These are phyloP conservation scores for Tilletiopsis washingtonensis DNA, from an alignment of 1,284 basidiomycete genomes.

Conservation along the genomic window DNA sequence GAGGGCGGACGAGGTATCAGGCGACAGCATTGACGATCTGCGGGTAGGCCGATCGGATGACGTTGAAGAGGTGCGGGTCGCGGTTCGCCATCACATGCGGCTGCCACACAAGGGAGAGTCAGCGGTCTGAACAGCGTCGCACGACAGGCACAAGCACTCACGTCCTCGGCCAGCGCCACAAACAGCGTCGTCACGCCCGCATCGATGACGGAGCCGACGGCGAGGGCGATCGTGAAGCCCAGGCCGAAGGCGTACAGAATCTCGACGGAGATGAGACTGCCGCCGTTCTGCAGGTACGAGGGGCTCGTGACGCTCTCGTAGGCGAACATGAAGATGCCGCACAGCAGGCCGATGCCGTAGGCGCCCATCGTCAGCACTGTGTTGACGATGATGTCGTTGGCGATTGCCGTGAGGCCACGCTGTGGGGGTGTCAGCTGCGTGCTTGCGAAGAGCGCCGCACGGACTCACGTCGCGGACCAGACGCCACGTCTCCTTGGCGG, in stretches of 20 bases:
- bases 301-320: conserved; percentile 55
- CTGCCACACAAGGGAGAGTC: no score
- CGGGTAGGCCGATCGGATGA: not conserved
- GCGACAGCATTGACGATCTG: not conserved
- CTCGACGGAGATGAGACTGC: conserved; percentile 24
- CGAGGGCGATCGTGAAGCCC: conserved; percentile 46
- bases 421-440: no score
- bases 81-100: not conserved
- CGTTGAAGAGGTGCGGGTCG: not conserved
- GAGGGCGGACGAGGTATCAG: no score
- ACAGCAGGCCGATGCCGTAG: conserved; percentile 68
- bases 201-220: conserved; percentile 29
- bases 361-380: no score
- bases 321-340: conserved; percentile 69
- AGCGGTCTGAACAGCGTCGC: no score
- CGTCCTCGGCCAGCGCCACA: conserved; percentile 41
- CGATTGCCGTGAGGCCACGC: no score
- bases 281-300: conserved; percentile 28
- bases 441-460: no score
- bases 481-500: conserved; percentile 87
- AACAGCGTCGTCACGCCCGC: conserved; percentile 40
- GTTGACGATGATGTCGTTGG: conserved; percentile 53
- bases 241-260: conserved; percentile 40
- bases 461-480: conserved; percentile 60
- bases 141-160: no score